Base-by-base conservation (phyloP, 805 yeast genomes). In the Zygosaccharomyces siamensis region DNA sequence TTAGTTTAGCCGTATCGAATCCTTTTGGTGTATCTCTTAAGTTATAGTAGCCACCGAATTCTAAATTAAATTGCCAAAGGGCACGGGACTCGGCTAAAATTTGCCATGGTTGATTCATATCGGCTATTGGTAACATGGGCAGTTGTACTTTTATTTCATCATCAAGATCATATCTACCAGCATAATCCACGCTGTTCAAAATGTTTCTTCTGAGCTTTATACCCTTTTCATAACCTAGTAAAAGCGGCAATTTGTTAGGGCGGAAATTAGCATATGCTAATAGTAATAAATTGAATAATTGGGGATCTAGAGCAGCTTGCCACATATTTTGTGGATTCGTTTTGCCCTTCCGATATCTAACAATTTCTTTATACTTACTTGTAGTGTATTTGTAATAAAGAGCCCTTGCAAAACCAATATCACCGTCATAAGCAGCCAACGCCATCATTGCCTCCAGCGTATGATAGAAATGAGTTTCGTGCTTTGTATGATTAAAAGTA, bases 371-470 rank as follows among this genome's bases (percentile, higher is more conserved):
- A 41, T 52, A 62, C 46, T 55, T 55, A n/a, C 72, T 60, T 45
- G 70, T 69, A 50, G 69, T 65, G 49, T 77, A 70, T 52, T 74
- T 74, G 48, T 70, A 67, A 64, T 77, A 85, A 31, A 86, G 63
- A 0, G 92, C 88, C 56, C 98, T 74, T 0, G 87, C 73, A 39
- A 88, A 70, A 5, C 80, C 71, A 16, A 86, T 66, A 63, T 90
- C 97, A 0, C 95, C 93, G 59, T 89, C 89, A 50, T 74, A 73
- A 0, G 89, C 84, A n/a, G 93, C 80, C 41, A 92, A 67, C 52
- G 83, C 77, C 69, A 92, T 73, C 81, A 92, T 81, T 12, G 80
- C 75, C 52, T 83, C 85, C 61, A 61, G 44, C 11, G 60, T 54
- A 31, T 43, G 46, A 27, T 50, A 48, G 6, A 46, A 44, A n/a